These are phyloP conservation scores for Otatea glauca DNA, from an alignment of 176 grass and related monocot genomes.

Conservation along the genomic window DNA sequence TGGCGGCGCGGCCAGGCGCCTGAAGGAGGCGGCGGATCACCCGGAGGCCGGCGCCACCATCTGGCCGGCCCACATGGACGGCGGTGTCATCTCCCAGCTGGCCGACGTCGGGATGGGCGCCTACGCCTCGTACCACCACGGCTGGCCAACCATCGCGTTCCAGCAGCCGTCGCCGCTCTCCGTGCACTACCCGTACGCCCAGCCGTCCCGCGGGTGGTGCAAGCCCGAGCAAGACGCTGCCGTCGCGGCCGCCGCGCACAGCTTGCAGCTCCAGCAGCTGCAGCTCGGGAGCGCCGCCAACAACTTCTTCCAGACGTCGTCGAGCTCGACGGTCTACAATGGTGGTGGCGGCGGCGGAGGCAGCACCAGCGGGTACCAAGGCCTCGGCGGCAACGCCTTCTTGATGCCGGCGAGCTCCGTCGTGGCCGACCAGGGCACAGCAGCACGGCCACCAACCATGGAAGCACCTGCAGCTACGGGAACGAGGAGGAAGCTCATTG, in stretches of 20 bases:
- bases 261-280: constrained; percentile 57
- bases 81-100: constrained; percentile 49
- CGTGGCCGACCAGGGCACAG: constrained; percentile 48
- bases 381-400: constrained; percentile 35
- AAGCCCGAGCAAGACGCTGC: constrained; percentile 59
- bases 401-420: constrained; percentile 49
- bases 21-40: constrained; percentile 56
- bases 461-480: constrained; percentile 51
- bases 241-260: constrained; percentile 36
- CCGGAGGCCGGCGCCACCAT: constrained; percentile 46
- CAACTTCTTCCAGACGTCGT: constrained; percentile 64
- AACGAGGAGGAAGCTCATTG: constrained; percentile 51
- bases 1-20: constrained; percentile 50
- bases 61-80: constrained; percentile 53
- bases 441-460: constrained; percentile 50
- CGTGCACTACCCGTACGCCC: constrained; percentile 59
- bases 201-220: constrained; percentile 57
- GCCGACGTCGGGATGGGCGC: constrained; percentile 42
- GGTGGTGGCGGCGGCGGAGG: neutral
- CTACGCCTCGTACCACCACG: constrained; percentile 53
- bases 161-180: constrained; percentile 60
- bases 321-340: constrained; percentile 55
- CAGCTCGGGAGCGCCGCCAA: constrained; percentile 54
- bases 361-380: constrained; percentile 28
- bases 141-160: constrained; percentile 66